Conservation (phyloP, 1,284 basidiomycete species). For the Cryptococcus wingfieldii region DNA sequence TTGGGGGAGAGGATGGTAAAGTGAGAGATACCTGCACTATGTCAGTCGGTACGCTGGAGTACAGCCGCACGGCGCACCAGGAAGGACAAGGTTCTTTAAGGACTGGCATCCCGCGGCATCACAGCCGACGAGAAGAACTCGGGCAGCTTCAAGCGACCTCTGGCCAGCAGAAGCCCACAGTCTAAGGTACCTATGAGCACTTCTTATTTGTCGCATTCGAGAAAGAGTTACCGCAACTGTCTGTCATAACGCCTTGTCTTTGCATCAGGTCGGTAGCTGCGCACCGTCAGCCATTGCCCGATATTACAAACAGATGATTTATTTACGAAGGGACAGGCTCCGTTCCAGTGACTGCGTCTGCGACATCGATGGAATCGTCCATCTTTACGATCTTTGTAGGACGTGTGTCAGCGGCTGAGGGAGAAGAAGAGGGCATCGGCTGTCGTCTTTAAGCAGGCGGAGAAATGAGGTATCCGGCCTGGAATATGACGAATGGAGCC, state of each 20-base stretch:
- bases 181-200: slow-evolving; percentile 50
- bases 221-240: slow-evolving; percentile 66
- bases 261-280: slow-evolving; percentile 61
- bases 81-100: slow-evolving; percentile 92
- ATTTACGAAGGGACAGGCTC: slow-evolving; percentile 36
- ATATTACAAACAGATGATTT: neutral
- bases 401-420: slow-evolving; percentile 14
- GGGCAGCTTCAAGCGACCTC: slow-evolving; percentile 77
- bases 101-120: slow-evolving; percentile 78
- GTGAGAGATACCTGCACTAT: slow-evolving; percentile 63
- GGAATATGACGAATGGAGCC: neutral
- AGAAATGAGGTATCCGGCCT: neutral
- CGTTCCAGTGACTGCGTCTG: slow-evolving; percentile 30
- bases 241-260: slow-evolving; percentile 88
- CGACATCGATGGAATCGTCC: slow-evolving; percentile 42
- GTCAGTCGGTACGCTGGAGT: neutral
- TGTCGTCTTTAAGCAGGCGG: neutral
- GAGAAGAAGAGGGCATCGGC: slow-evolving; percentile 13
- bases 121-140: slow-evolving; percentile 73
- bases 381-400: slow-evolving; percentile 42
- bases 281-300: neutral
- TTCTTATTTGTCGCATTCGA: neutral
- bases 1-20: slow-evolving; percentile 79
- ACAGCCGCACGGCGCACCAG: slow-evolving; percentile 52
- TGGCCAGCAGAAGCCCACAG: slow-evolving; percentile 95